Base-by-base conservation (phyloP, 2,329 filamentous ascomycete genomes). In the Talaromyces sp. region DNA sequence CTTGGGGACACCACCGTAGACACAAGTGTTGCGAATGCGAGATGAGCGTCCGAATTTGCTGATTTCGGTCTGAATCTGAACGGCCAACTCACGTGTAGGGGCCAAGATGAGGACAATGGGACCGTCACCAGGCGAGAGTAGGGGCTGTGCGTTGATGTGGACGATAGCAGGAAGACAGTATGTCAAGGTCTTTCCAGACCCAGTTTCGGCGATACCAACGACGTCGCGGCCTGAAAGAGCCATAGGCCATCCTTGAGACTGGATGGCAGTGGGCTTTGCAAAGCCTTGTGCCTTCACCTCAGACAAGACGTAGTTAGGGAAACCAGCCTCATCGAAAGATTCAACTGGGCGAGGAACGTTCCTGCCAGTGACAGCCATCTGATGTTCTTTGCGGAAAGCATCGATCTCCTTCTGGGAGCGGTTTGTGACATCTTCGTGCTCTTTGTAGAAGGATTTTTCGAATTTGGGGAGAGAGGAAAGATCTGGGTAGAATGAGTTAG, bases 391-490 rank as follows among this genome's bases (percentile, higher is more conserved):
- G 76, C 95, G 91, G 85, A 97, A 99, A 64, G 89, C 90, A 33
- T 93, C 90, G 65, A 99, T 90, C 68, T 98, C 94, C 64, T 87
- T 86, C 49, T 86, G 78, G 13, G 92, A 88, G 74, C 95, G 91
- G 73, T 80, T 84, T 68, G 88, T 81, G 67, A 99, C 94, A 66
- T 87, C 87, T 37, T 89, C 85, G 76, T 95, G 89, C 82, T 98
- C 95, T 84, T 98, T 97, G 87, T 99, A 99, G 83, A 99, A 99
- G 9, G 91, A 93, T 83, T 99, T 99, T 79, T 99, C 95, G 82
- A 99, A 99, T 81, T 98, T 98, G 73, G 95, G 94, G 54, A 99
- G 76, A 7, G 89, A 79, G 74, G 79, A 84, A 62, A 95, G 73
- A 77, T 99, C 95, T 95, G 70, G 22, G 59, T 43, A 66, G n/a